Base-by-base conservation (phyloP, 2,329 filamentous ascomycete genomes). In the Lasiodiplodia sp. region DNA sequence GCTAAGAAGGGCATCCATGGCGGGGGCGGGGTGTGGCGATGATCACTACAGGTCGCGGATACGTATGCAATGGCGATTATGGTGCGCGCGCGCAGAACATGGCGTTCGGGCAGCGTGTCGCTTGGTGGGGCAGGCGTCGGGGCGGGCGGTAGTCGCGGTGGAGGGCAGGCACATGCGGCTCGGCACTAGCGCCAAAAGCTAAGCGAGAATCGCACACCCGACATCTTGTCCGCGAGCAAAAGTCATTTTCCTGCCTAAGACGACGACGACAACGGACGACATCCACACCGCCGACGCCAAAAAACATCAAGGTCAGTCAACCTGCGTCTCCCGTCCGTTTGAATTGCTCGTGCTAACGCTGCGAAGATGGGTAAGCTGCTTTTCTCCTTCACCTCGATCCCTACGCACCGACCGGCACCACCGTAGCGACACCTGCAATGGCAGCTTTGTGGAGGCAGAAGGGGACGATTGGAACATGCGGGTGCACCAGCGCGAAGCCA, bases 1-100 rank as follows among this genome's bases (percentile, higher is more conserved):
- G 52, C 85, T 82, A 75, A 96, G 91, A 64, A 96, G 82, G 49
- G 58, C 38, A 25, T 65, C 58, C 58, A 64, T 68, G 49, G 16
- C 40, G 52, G 40, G 28, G n/a, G 40, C 40, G 40, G 40, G n/a
- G n/a, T 18, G 6, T 14, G 58, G 51, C 25, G 49, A 38, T 12
- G 51, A 28, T 31, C 67, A 57, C 51, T 64, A 52, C 58, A 47
- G 37, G 18, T 18, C 8, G 34, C 28, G 52, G 28, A 23, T 56
- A 28, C 14, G 37, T 31, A 31, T 34, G 56, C n/a, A 44, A 40
- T 34, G 23, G 37, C n/a, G 8, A 12, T 31, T 55, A n/a, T 31
- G 11, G 44, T 10, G 49, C 44, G 52, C 38, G 51, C 49, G 57
- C 25, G 31, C n/a, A 23, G 31, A 34, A 25, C 21, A 58, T 58